A percentile compares a stretch with the other conserved stretches of the same genome.
phyloP scores from a whole-genome alignment of 1,284 basidiomycete species.

The Filobasidium uniguttulatum region DNA sequence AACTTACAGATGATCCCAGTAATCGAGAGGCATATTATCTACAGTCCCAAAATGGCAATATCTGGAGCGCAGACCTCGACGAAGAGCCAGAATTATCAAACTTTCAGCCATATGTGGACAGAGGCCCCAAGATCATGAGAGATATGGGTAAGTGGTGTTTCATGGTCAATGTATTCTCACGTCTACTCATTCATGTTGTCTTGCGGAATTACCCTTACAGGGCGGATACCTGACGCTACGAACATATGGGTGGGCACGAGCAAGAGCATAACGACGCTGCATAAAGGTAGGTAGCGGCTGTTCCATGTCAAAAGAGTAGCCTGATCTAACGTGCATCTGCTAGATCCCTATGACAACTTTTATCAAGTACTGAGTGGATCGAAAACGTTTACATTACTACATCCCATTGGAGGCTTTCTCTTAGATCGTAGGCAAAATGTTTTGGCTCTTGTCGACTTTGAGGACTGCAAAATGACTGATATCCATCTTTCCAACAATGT shows the following conservation, averaged over 20 bases:
- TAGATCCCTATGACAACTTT: constrained; percentile 84
- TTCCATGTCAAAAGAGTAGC: background rate
- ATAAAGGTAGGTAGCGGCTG: constrained; percentile 49
- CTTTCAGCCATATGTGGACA: constrained; percentile 50
- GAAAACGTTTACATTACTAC: constrained; percentile 71
- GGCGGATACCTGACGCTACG: constrained; percentile 61
- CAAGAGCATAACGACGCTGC: constrained; percentile 64
- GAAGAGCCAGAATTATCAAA: constrained; percentile 48
- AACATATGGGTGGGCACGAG: constrained; percentile 80
- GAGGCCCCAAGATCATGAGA: constrained; percentile 58
- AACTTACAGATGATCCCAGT: constrained; percentile 4
- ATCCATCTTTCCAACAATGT: constrained; percentile 2
- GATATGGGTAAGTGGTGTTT: constrained; percentile 54
- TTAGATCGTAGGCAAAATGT: constrained; percentile 50
- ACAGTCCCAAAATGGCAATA: constrained; percentile 81
- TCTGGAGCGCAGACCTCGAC: constrained; percentile 42
- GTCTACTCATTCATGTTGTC: background rate
- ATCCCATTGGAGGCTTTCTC: constrained; percentile 73
- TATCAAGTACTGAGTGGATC: constrained; percentile 69
- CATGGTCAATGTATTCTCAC: constrained; percentile 1
- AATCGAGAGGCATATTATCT: constrained; percentile 51
- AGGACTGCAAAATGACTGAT: constrained; percentile 1
- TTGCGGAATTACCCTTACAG: too few relatives aligned
- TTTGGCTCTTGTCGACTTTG: background rate
- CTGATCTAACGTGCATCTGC: background rate